Conservation (phyloP, 805 yeast species). For the Pichia heedii region DNA sequence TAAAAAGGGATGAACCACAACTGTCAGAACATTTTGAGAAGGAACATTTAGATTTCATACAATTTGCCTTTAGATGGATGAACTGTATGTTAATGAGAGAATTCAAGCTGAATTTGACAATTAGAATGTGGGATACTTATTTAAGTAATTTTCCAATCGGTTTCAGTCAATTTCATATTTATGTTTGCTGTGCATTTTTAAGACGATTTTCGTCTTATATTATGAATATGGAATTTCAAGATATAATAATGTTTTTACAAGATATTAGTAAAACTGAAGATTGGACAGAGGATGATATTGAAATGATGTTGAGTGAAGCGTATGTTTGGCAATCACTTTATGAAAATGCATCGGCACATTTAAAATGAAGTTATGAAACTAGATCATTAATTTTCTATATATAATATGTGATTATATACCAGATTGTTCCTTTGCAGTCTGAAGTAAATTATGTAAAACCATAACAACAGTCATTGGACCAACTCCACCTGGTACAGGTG, state of each 20-base stretch:
- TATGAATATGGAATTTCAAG: conserved; percentile 87
- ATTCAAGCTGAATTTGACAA: conserved; percentile 62
- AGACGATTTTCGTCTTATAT: conserved; percentile 77
- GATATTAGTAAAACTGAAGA: conserved; percentile 68
- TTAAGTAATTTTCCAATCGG: conserved; percentile 66
- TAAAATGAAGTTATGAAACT: no score
- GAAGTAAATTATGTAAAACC: conserved; percentile 75
- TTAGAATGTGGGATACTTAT: conserved; percentile 98
- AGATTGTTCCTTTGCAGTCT: conserved; percentile 47
- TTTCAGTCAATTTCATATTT: conserved; percentile 86
- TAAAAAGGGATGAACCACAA: conserved; percentile 68
- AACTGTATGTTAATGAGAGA: conserved; percentile 95
- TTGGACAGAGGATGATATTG: conserved; percentile 88
- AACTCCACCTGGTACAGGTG: conserved; percentile 99
- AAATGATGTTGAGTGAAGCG: conserved; percentile 88
- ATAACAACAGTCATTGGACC: conserved; percentile 99
- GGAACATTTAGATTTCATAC: conserved; percentile 90
- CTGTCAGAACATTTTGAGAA: conserved; percentile 63
- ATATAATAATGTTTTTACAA: conserved; percentile 82
- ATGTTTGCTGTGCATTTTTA: conserved; percentile 94
- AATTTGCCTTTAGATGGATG: conserved; percentile 98
- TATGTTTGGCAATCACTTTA: conserved; percentile 93
- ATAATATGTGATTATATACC: conserved; percentile 15
- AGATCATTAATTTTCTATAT: no score
- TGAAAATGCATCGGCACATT: conserved; percentile 83